Conservation (phyloP, 2,329 filamentous ascomycete genomes). For the Penicillium sp. region DNA sequence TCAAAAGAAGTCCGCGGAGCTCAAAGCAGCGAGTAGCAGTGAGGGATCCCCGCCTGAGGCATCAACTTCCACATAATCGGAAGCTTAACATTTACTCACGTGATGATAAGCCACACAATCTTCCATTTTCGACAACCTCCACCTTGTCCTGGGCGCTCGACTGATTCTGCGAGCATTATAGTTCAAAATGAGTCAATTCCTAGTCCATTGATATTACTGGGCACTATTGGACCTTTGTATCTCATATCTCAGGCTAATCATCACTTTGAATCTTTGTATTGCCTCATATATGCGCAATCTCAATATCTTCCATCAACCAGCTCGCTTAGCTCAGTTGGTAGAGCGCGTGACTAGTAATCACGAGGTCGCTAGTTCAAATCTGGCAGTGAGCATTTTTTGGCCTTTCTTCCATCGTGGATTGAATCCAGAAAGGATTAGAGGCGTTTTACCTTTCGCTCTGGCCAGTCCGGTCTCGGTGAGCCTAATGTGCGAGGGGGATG, state of each 20-base stretch:
- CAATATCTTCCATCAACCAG: neutral
- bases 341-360: constrained; percentile 8
- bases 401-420: neutral
- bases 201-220: neutral
- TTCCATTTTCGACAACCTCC: neutral
- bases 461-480: too few species aligned
- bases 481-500: too few species aligned
- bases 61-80: constrained; percentile 14
- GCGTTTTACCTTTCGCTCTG: too few species aligned
- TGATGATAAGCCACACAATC: neutral
- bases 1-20: constrained; percentile 20
- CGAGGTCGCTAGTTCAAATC: constrained; percentile 8
- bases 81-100: neutral
- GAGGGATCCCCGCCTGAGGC: constrained; percentile 26
- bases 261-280: too few species aligned
- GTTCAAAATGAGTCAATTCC: too few species aligned
- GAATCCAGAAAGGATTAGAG: too few species aligned
- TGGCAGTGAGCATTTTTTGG: constrained; percentile 6
- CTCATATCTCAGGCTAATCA: neutral
- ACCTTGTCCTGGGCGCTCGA: too few species aligned
- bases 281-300: neutral
- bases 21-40: constrained; percentile 9
- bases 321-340: constrained; percentile 8
- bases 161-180: neutral
- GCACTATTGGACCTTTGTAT: neutral